Base-by-base conservation (phyloP, 169 alveolate species). In the Plasmodium knowlesi region DNA sequence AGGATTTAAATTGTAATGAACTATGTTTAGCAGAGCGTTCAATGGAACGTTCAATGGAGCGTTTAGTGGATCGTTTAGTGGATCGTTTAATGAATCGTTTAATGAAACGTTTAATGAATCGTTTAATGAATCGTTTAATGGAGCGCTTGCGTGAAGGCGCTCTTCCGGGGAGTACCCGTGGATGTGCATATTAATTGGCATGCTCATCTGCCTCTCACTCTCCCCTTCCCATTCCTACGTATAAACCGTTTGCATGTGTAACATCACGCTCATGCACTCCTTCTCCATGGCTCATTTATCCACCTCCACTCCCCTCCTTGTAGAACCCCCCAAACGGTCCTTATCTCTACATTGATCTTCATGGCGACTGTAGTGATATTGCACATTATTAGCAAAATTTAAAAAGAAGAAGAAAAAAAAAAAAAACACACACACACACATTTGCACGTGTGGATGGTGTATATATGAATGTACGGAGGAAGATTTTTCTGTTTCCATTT, bases 321-420 rank as follows among this genome's bases (percentile, higher is more conserved):
- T 73, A 96, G 97, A 94, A 95, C 96, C 8, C 97, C 96, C 28
- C 97, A 96, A 83, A 92, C 97, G 19, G 97, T 96, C 16, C 92
- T 96, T 57, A 86, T 96, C 22, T 70, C 95, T 14, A 96, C 97
- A 1, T 43, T 96, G 22, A 80, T 85, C 8, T 96, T 95, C 95
- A 96, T 96, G 97, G 97, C 97, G 61, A 94, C 95, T n/a, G 97
- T 96, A 46, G 97, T 96, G 83, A 88, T 96, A 19, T 71, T 96
- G 86, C 97, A 96, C 79, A 95, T 96, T 50, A 95, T 96, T 28
- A 95, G 96, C 53, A 86, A 96, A 82, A 94, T 96, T 84, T 95
- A 96, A 81, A 83, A 67, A 14, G 41, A 46, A 34, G 32, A 53
- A 6, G 46, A n/a, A n/a, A n/a, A n/a, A n/a, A n/a, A n/a, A n/a